These are phyloP conservation scores for Globisporangium middletonii DNA, from an alignment of 352 stramenopile genomes.

Conservation along the genomic window DNA sequence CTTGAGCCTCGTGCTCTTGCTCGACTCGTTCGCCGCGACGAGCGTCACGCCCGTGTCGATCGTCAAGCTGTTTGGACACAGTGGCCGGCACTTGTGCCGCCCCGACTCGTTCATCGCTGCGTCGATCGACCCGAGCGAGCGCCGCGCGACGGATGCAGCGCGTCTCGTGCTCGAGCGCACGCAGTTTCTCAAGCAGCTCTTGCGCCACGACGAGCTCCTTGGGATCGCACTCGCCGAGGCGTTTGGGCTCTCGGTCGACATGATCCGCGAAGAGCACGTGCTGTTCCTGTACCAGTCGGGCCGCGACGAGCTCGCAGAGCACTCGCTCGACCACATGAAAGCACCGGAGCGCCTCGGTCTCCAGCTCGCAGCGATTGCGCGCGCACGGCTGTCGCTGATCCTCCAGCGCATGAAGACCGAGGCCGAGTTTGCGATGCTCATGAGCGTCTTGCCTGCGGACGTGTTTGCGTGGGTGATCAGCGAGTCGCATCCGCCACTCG, in stretches of 20 bases:
- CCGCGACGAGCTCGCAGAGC: slow-evolving; percentile 58
- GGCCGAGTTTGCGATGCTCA: slow-evolving; percentile 67
- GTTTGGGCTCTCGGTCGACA: slow-evolving; percentile 66
- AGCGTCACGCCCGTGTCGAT: slow-evolving; percentile 65
- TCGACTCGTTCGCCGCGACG: slow-evolving; percentile 76
- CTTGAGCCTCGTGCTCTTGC: slow-evolving; percentile 66
- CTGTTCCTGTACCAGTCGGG: slow-evolving; percentile 78
- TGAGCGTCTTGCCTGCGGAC: slow-evolving; percentile 79
- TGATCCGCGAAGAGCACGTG: slow-evolving; percentile 75
- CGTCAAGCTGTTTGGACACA: slow-evolving; percentile 50
- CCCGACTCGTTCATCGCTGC: slow-evolving; percentile 45
- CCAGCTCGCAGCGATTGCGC: slow-evolving; percentile 58
- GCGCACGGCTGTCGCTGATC: slow-evolving; percentile 65
- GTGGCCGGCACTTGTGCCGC: slow-evolving; percentile 45
- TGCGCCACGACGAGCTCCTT: slow-evolving; percentile 56
- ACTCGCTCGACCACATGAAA: slow-evolving; percentile 70
- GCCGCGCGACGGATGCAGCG: slow-evolving; percentile 15
- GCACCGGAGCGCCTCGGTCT: slow-evolving; percentile 51
- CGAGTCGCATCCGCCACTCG: slow-evolving; percentile 41
- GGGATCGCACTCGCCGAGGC: slow-evolving; percentile 64
- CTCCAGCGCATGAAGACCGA: slow-evolving; percentile 73
- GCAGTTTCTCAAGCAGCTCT: slow-evolving; percentile 61
- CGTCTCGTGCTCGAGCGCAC: slow-evolving; percentile 35
- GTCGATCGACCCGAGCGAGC: slow-evolving; percentile 7
- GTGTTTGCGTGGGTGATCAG: slow-evolving; percentile 69